phyloP scores from a whole-genome alignment of 176 grass and related monocot species.

The Lolium rigidum region DNA sequence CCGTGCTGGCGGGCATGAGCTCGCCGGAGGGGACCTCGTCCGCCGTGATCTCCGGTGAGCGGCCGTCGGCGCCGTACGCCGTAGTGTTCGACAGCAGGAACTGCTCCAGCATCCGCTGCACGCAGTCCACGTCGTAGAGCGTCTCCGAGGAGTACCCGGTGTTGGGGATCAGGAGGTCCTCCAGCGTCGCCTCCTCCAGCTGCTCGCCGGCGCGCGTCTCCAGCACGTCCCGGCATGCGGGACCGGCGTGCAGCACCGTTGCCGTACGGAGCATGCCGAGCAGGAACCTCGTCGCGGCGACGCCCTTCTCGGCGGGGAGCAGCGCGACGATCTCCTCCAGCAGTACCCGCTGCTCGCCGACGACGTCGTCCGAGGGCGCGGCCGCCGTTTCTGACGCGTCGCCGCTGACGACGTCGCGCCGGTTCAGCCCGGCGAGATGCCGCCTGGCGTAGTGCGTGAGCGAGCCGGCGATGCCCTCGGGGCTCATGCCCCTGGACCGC shows the following conservation, averaged over 20 bases:
- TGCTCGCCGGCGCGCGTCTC: constrained; percentile 66
- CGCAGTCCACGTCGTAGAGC: constrained; percentile 82
- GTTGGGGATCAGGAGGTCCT: constrained; percentile 78
- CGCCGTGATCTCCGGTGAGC: constrained; percentile 58
- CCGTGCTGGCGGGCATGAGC: constrained; percentile 61
- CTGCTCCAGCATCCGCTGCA: constrained; percentile 83
- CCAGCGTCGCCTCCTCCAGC: constrained; percentile 69
- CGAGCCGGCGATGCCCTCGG: constrained; percentile 65
- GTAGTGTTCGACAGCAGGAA: constrained; percentile 56
- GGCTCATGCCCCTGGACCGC: constrained; percentile 67
- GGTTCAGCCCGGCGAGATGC: constrained; percentile 62
- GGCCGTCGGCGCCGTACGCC: constrained; percentile 10
- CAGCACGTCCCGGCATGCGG: constrained; percentile 65
- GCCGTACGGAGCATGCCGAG: constrained; percentile 66
- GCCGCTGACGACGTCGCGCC: constrained; percentile 23
- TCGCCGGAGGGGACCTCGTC: constrained; percentile 56
- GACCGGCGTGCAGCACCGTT: constrained; percentile 62
- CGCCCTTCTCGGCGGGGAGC: constrained; percentile 67
- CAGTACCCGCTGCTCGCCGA: constrained; percentile 58
- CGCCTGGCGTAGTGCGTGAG: constrained; percentile 73
- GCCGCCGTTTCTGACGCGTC: constrained; percentile 1
- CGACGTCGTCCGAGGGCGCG: constrained; percentile 46
- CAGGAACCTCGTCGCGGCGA: constrained; percentile 58
- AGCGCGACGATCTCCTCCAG: constrained; percentile 74
- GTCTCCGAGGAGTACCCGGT: constrained; percentile 58